Conservation (phyloP, 352 stramenopile genomes). For the Pythium phragmitis region DNA sequence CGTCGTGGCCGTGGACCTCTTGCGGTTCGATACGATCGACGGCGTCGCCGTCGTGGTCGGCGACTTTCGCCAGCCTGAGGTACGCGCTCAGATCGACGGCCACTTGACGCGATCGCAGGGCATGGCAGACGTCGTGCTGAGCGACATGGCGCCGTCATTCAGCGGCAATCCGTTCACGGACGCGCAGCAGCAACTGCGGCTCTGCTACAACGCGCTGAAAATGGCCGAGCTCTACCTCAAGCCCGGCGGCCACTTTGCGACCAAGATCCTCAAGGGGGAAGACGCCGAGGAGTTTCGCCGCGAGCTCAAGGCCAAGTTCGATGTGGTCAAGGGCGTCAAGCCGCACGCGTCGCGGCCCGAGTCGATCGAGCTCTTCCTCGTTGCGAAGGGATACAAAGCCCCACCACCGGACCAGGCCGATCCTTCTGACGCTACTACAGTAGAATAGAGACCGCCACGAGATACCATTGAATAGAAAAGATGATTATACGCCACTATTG, state of each 20-base stretch:
- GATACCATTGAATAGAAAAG: too few species aligned
- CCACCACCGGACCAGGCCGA: background rate
- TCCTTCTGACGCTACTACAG: too few species aligned
- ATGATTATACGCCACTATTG: too few species aligned
- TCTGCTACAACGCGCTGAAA: conserved; percentile 84
- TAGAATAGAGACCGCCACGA: too few species aligned
- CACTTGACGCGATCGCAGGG: conserved; percentile 36
- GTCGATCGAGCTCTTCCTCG: conserved; percentile 84
- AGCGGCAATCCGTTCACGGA: conserved; percentile 75
- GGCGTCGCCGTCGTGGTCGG: conserved; percentile 71
- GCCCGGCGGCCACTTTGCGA: conserved; percentile 73
- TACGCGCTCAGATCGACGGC: conserved; percentile 56
- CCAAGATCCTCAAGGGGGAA: conserved; percentile 81
- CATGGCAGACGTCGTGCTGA: conserved; percentile 77
- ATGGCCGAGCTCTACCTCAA: conserved; percentile 83
- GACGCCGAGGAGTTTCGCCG: conserved; percentile 73
- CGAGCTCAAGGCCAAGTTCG: conserved; percentile 73
- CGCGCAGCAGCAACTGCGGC: conserved; percentile 74
- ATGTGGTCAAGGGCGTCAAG: conserved; percentile 77
- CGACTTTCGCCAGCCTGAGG: conserved; percentile 67
- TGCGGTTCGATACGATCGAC: conserved; percentile 68
- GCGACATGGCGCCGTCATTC: conserved; percentile 88
- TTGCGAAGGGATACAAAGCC: conserved; percentile 69
- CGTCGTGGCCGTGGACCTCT: conserved; percentile 78
- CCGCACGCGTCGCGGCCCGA: conserved; percentile 72